These are phyloP conservation scores for Buxus sempervirens DNA, from an alignment of 164 flowering plant genomes.

Conservation along the genomic window DNA sequence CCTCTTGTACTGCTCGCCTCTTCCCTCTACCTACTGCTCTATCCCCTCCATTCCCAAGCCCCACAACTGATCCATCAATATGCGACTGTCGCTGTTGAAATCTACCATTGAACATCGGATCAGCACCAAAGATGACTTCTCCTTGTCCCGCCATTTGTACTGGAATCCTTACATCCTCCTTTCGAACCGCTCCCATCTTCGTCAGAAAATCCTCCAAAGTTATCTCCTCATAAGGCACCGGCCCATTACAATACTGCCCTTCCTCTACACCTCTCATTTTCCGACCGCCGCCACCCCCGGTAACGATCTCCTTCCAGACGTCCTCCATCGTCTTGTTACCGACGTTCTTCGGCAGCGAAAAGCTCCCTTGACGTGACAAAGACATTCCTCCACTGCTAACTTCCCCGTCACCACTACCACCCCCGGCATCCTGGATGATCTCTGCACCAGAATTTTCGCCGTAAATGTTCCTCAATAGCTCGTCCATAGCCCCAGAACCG, in stretches of 20 bases:
- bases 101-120: constrained; percentile 22
- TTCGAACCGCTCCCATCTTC: constrained; percentile 43
- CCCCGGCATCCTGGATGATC: constrained; percentile 6
- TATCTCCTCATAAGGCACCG: constrained; percentile 38
- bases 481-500: constrained; percentile 45
- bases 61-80: constrained; percentile 34
- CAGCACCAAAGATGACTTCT: constrained; percentile 33
- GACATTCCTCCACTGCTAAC: constrained; percentile 2
- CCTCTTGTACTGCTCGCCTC: constrained; percentile 41
- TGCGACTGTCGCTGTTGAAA: constrained; percentile 23
- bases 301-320: constrained; percentile 59
- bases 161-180: constrained; percentile 36
- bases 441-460: constrained; percentile 27
- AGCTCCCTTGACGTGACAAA: neutral
- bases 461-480: constrained; percentile 37
- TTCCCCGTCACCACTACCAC: neutral
- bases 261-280: constrained; percentile 23
- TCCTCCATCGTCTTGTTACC: constrained; percentile 33
- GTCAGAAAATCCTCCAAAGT: constrained; percentile 74
- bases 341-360: constrained; percentile 6
- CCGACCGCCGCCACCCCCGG: constrained; percentile 3
- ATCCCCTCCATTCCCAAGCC: constrained; percentile 51
- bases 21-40: constrained; percentile 34
- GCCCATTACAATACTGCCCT: constrained; percentile 30
- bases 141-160: constrained; percentile 17